phyloP scores from a whole-genome alignment of 129 eudicot genomes.

The Lactuca saligna region DNA sequence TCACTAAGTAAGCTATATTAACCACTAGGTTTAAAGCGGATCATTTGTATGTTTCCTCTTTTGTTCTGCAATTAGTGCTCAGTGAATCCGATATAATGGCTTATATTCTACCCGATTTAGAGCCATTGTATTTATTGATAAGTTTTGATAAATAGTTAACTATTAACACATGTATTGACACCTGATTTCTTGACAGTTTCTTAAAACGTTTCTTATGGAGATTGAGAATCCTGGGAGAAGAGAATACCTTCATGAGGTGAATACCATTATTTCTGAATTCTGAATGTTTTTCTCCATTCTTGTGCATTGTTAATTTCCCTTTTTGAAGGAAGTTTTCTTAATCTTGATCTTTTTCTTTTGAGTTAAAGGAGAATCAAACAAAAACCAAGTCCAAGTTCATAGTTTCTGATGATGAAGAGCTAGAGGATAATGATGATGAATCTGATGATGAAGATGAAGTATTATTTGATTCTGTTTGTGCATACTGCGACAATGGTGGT shows the following conservation, averaged over 20 bases:
- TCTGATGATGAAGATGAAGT: constrained; percentile 35
- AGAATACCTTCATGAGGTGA: constrained; percentile 44
- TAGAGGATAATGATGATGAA: constrained; percentile 21
- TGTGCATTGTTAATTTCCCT: not conserved
- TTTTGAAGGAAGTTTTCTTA: not conserved
- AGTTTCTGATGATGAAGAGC: constrained; percentile 21
- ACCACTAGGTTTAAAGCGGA: not conserved
- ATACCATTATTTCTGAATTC: constrained; percentile 17
- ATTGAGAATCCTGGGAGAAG: constrained; percentile 33
- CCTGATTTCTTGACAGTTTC: constrained; percentile 44
- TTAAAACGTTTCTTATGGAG: constrained; percentile 35
- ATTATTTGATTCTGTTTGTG: constrained; percentile 63
- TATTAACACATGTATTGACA: constrained; percentile 6
- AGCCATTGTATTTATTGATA: constrained; percentile 1
- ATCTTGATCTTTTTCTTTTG: constrained; percentile 16
- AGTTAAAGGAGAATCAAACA: constrained; percentile 35
- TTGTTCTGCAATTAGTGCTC: not conserved
- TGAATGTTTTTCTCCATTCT: not conserved
- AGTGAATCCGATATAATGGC: not conserved
- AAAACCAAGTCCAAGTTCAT: constrained; percentile 31
- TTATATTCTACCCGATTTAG: not conserved
- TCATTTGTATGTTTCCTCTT: not conserved
- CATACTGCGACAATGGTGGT: constrained; percentile 82
- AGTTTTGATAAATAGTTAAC: not conserved
- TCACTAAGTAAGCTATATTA: not conserved